These are phyloP conservation scores for Cercospora sp. DNA, from an alignment of 2,329 filamentous ascomycete species.

Conservation along the genomic window DNA sequence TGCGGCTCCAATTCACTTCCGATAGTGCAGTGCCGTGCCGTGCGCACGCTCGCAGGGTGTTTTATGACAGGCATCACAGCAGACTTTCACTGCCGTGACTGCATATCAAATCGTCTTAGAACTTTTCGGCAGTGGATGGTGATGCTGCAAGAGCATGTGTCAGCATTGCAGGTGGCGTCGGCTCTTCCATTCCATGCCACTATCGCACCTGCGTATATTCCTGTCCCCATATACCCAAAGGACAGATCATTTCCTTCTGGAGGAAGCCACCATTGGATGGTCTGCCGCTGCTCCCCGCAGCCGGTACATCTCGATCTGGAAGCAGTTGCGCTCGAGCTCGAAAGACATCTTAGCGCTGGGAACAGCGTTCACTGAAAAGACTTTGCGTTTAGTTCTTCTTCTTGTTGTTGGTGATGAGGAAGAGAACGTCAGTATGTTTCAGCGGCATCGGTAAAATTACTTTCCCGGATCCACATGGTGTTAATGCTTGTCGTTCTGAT, in stretches of 20 bases:
- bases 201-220: background rate
- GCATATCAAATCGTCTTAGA: background rate
- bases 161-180: background rate
- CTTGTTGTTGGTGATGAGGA: background rate
- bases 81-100: background rate
- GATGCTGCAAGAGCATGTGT: background rate
- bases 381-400: background rate
- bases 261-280: background rate
- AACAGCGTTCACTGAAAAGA: background rate
- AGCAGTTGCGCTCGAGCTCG: background rate
- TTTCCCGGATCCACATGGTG: background rate
- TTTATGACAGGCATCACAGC: background rate
- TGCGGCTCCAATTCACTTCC: background rate
- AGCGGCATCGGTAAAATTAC: background rate
- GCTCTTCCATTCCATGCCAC: background rate
- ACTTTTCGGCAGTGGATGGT: background rate
- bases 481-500: background rate
- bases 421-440: background rate
- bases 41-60: background rate
- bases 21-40: background rate
- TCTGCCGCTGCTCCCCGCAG: background rate
- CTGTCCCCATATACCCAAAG: background rate
- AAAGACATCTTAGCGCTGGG: background rate
- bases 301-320: background rate
- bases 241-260: background rate